A percentile compares a stretch with the other conserved stretches of the same genome.
These are phyloP conservation scores for Glebionis coronaria DNA, from an alignment of 129 eudicot species.

Conservation along the genomic window DNA sequence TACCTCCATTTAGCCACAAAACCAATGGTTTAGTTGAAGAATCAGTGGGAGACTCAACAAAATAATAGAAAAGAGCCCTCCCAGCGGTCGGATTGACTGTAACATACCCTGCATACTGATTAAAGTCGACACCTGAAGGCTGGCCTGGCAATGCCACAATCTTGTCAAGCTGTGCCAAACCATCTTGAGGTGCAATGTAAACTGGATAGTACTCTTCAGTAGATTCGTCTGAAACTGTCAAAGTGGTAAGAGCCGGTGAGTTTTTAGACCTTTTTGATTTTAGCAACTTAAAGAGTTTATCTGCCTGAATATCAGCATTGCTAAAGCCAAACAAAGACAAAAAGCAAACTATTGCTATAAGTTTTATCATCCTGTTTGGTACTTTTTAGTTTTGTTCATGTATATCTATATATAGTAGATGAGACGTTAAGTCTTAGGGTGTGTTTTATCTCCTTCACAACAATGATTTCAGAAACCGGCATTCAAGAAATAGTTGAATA, in stretches of 20 bases:
- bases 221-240: slow-evolving; percentile 10
- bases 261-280: slow-evolving; percentile 19
- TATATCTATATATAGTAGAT: slow-evolving; percentile 13
- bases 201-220: slow-evolving; percentile 23
- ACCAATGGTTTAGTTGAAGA: slow-evolving; percentile 33
- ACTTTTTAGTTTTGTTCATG: slow-evolving; percentile 7
- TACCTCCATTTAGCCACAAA: slow-evolving; percentile 41
- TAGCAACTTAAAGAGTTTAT: slow-evolving; percentile 30
- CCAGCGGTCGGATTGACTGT: slow-evolving; percentile 32
- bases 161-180: slow-evolving; percentile 32
- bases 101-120: slow-evolving; percentile 36
- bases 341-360: slow-evolving; percentile 20
- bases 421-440: slow-evolving; percentile 16
- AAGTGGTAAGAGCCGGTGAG: slow-evolving; percentile 18
- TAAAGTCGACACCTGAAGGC: slow-evolving; percentile 30
- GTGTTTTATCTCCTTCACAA: slow-evolving; percentile 9
- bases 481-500: not conserved
- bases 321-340: slow-evolving; percentile 22
- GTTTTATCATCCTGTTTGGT: slow-evolving; percentile 22
- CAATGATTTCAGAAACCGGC: slow-evolving; percentile 1
- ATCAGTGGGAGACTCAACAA: slow-evolving; percentile 33
- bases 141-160: slow-evolving; percentile 35
- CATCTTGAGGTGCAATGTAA: slow-evolving; percentile 33
- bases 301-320: slow-evolving; percentile 29
- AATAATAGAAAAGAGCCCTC: slow-evolving; percentile 40